These are phyloP conservation scores for Bryoerythrophyllum caledonicum DNA, from an alignment of 225 moss, liverwort and hornwort genomes.

Conservation along the genomic window DNA sequence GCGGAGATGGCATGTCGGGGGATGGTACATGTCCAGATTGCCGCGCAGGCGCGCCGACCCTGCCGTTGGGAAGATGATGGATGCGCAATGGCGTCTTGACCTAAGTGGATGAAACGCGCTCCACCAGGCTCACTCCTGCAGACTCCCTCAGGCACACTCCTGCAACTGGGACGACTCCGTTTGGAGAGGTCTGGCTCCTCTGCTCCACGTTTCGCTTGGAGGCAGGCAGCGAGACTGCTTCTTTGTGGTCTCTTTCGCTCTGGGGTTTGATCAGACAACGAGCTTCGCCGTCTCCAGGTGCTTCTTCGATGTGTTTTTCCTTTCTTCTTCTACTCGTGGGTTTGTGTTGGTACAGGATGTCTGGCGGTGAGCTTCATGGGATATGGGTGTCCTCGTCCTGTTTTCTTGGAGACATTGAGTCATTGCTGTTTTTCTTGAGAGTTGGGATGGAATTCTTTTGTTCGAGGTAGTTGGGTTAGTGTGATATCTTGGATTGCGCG, in stretches of 20 bases:
- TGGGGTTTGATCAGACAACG: not conserved
- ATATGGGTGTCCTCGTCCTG: not conserved
- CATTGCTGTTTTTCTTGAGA: not conserved
- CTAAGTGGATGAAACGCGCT: slow-evolving; percentile 1
- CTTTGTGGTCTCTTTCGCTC: too few relatives aligned
- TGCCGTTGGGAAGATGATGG: not conserved
- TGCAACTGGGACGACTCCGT: too few relatives aligned
- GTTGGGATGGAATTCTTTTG: not conserved
- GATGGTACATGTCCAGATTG: not conserved
- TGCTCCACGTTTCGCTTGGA: too few relatives aligned
- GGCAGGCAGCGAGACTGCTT: too few relatives aligned
- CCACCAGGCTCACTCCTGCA: too few relatives aligned
- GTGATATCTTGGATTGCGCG: not conserved
- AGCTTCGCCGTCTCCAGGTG: not conserved
- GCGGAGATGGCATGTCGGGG: not conserved
- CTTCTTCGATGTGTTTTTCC: too few relatives aligned
- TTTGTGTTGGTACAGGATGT: too few relatives aligned
- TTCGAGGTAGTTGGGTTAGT: not conserved
- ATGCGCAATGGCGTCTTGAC: not conserved
- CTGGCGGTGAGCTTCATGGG: not conserved
- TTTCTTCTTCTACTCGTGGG: not conserved
- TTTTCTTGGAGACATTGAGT: not conserved
- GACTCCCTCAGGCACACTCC: too few relatives aligned
- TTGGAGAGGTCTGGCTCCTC: too few relatives aligned
- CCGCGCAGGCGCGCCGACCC: not conserved